Evolutionary conservation across 176 grass and related monocot species (phyloP).

Genomic region (Musa schizocarpa): DNA sequence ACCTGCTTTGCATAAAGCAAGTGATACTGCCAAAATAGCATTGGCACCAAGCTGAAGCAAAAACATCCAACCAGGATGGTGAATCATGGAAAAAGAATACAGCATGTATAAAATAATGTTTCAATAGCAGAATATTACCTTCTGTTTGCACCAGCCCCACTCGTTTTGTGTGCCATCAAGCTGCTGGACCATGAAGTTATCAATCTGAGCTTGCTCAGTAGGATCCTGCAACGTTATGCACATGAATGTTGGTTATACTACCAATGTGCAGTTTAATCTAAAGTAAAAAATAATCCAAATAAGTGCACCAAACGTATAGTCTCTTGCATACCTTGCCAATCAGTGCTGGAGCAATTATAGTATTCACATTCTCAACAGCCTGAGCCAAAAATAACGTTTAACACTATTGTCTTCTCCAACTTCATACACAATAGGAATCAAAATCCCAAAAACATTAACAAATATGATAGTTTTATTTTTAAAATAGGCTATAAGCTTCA

Average conservation of each 20-base stretch:
- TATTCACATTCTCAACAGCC: constrained; percentile 82
- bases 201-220: constrained; percentile 55
- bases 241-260: background rate
- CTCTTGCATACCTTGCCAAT: constrained; percentile 52
- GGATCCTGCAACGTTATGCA: constrained; percentile 45
- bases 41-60: constrained; percentile 77
- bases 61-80: background rate
- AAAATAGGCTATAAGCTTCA: no score
- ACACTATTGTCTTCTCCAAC: no score
- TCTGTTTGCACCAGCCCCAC: constrained; percentile 98
- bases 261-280: background rate
- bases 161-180: constrained; percentile 93
- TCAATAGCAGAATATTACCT: constrained; percentile 27
- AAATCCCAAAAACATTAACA: no score
- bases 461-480: no score
- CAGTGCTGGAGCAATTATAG: constrained; percentile 65
- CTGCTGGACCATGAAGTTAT: constrained; percentile 90
- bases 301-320: background rate
- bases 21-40: constrained; percentile 78
- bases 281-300: background rate
- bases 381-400: constrained; percentile 4
- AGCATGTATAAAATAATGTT: no score
- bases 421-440: no score
- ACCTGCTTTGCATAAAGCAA: constrained; percentile 88
- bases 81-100: background rate